Base-by-base conservation (phyloP, 192 early-diverging fungal species). In the Pilobolus umbonatus region DNA sequence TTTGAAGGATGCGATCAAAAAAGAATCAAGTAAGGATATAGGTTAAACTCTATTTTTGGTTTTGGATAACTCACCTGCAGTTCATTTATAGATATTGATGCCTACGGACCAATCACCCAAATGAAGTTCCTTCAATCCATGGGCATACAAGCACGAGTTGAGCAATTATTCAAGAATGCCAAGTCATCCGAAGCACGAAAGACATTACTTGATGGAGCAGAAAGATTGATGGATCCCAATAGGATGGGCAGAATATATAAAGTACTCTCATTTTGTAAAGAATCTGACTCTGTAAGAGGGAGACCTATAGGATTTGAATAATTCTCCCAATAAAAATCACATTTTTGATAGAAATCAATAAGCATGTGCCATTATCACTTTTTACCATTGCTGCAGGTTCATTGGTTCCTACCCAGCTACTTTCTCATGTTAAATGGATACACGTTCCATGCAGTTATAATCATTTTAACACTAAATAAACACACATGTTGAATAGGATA, bases 171-270 rank as follows among this genome's bases (percentile, higher is more conserved):
- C 12, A 73, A 78, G 21, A 72, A 78, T 17, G 80, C 83, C 12
- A 34, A 57, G 14, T 75, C 80, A 26, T 17, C 50, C 2, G 68
- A 74, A 10, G 57, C 72, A 31, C 80, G 82, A 22, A 81, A 86
- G 48, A 73, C 76, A 12, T 65, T 97, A 26, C 83, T 90, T 30
- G 65, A 75, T 10, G 79, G 83, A 24, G 89, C 83, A 57, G 82
- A 88, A 55, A 76, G 95, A 2, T 69, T 97, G 12, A 80, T 91
- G 1, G 85, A 91, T 22, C 84, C 83, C 8, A 62, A 74, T 22
- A 74, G 75, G 48, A 97, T 97, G 95, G 95, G 95, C 6, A 80
- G 81, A 32, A 82, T 91, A 34, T 97, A 97, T 69, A 92, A 94
- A 74, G 79, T 79, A 0, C 71, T 92, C 55, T 84, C 86, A 0